Conservation (phyloP, 257 asterid genomes). For the Capsicum pubescens region DNA sequence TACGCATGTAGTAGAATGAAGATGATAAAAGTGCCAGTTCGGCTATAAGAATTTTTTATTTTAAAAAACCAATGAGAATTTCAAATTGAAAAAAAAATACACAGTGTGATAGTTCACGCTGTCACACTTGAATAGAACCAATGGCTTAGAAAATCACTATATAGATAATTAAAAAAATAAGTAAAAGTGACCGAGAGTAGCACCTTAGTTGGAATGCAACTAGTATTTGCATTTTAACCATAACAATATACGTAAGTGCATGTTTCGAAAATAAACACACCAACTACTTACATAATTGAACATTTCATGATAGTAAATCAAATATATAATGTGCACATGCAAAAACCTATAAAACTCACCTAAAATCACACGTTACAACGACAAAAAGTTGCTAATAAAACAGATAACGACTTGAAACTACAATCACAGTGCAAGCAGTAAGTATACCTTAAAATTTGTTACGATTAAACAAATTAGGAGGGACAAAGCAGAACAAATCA, state of each 20-base stretch:
- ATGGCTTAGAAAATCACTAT: no score
- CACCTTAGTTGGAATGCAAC: no score
- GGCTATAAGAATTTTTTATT: no score
- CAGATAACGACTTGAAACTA: background rate
- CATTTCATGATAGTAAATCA: background rate
- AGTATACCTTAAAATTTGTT: background rate
- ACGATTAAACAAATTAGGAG: background rate
- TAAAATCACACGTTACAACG: background rate
- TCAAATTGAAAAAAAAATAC: no score
- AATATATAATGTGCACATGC: background rate
- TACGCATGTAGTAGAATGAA: no score
- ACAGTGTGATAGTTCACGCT: no score
- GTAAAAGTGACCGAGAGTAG: no score
- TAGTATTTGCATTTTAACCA: no score
- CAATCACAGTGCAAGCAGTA: background rate
- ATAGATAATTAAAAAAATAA: no score
- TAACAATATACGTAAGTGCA: background rate
- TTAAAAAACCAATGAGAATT: no score
- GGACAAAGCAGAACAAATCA: background rate
- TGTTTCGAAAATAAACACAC: background rate
- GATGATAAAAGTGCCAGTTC: no score
- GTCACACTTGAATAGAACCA: no score
- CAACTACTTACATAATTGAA: background rate
- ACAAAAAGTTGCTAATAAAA: background rate
- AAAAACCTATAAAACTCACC: background rate